These are phyloP conservation scores for Zasmidium angulare DNA, from an alignment of 2,329 filamentous ascomycete species.

Conservation along the genomic window DNA sequence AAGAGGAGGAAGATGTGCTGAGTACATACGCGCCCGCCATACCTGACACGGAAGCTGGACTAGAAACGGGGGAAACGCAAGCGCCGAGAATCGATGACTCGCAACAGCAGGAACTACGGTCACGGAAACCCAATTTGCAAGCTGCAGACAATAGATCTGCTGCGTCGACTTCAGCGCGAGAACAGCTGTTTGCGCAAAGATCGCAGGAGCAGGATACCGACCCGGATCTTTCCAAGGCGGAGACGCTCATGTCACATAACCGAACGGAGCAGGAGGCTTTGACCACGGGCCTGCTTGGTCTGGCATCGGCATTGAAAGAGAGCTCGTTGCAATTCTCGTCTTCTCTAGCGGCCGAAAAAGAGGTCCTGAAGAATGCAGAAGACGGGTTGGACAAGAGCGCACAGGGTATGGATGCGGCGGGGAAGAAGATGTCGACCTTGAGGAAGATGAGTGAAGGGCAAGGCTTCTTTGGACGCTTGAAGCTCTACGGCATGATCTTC, in stretches of 20 bases:
- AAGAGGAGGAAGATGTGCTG: constrained; percentile 41
- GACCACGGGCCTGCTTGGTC: constrained; percentile 74
- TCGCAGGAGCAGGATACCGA: constrained; percentile 9
- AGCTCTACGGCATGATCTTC: constrained; percentile 78
- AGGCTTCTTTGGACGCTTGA: constrained; percentile 78
- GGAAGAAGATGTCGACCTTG: constrained; percentile 73
- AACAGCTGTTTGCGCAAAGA: constrained; percentile 38
- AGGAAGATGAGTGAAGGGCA: constrained; percentile 81
- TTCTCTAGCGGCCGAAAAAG: constrained; percentile 72
- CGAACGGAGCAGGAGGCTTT: constrained; percentile 80
- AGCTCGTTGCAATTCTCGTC: constrained; percentile 70
- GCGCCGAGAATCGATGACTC: constrained; percentile 13
- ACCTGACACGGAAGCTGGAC: constrained; percentile 28
- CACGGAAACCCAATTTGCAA: constrained; percentile 22
- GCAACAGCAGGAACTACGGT: constrained; percentile 25
- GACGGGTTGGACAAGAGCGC: constrained; percentile 76
- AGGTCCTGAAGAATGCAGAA: constrained; percentile 68
- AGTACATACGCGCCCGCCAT: constrained; percentile 44
- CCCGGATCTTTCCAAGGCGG: constrained; percentile 41
- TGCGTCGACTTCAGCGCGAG: constrained; percentile 35
- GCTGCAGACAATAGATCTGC: constrained; percentile 29
- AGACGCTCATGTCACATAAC: constrained; percentile 73
- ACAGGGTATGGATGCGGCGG: constrained; percentile 72
- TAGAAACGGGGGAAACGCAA: constrained; percentile 26
- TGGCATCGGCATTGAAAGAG: constrained; percentile 75